Evolutionary conservation across 2,329 filamentous ascomycete genomes (phyloP).

Genomic region (Colletotrichum chlorophyti): DNA sequence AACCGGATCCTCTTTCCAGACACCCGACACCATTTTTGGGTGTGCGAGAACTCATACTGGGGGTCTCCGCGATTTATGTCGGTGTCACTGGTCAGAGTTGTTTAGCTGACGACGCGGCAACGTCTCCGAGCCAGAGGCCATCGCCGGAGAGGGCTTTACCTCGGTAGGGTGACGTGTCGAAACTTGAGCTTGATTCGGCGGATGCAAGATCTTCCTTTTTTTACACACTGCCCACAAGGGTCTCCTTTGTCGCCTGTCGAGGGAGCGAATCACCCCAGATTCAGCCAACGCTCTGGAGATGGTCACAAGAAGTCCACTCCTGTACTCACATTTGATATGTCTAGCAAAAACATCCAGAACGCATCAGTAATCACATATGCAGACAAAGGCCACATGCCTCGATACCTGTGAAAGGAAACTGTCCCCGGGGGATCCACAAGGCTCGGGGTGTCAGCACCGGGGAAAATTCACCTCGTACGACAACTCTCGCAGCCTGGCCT

Average conservation of each 20-base stretch:
- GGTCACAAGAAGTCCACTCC: neutral
- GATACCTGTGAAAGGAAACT: neutral
- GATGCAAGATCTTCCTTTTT: neutral
- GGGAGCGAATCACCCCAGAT: too few relatives aligned
- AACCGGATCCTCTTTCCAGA: slow-evolving; percentile 6
- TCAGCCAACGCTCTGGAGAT: too few relatives aligned
- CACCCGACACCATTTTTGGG: slow-evolving; percentile 10
- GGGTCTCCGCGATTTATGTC: neutral
- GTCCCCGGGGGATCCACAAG: neutral
- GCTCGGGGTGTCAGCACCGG: too few relatives aligned
- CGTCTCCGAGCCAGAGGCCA: too few relatives aligned
- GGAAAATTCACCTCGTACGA: slow-evolving; percentile 4
- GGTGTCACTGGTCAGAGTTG: neutral
- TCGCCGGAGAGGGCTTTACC: neutral
- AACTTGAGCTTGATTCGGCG: slow-evolving; percentile 9
- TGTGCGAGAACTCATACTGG: slow-evolving; percentile 11
- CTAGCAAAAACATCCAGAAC: neutral
- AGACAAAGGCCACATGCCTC: too few relatives aligned
- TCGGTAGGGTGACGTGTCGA: slow-evolving; percentile 1
- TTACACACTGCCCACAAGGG: slow-evolving; percentile 9
- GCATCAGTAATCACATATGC: too few relatives aligned
- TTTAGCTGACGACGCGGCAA: neutral
- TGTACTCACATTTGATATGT: slow-evolving; percentile 19
- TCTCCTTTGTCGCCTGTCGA: slow-evolving; percentile 11
- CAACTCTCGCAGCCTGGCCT: slow-evolving; percentile 18